phyloP scores from a whole-genome alignment of 192 early-diverging fungal species.

The Coemansia sp. region DNA sequence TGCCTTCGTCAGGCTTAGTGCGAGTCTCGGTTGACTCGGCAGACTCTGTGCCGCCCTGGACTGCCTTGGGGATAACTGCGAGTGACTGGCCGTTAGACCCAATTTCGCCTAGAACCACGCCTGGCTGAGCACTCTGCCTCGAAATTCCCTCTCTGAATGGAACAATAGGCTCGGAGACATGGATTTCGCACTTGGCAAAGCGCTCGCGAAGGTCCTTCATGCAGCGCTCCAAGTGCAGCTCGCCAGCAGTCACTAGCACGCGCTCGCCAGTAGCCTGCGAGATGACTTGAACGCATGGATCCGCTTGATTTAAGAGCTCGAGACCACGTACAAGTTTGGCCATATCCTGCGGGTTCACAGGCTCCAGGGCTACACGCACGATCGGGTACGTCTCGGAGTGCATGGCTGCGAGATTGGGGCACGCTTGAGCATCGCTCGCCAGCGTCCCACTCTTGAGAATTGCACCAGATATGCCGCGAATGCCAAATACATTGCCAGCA shows the following conservation, averaged over 20 bases:
- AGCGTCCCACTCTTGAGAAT: constrained; percentile 96
- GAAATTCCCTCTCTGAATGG: constrained; percentile 96
- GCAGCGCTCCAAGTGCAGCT: constrained; percentile 96
- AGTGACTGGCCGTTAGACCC: constrained; percentile 41
- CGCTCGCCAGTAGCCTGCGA: constrained; percentile 96
- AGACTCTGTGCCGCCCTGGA: not conserved
- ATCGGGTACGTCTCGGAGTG: constrained; percentile 75
- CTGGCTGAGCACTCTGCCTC: constrained; percentile 41
- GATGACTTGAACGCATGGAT: constrained; percentile 90
- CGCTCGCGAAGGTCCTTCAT: constrained; percentile 91
- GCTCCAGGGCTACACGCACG: constrained; percentile 95
- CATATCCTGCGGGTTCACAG: constrained; percentile 89
- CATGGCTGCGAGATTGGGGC: constrained; percentile 73
- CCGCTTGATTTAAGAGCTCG: constrained; percentile 89
- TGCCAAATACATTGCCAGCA: constrained; percentile 96
- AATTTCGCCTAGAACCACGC: constrained; percentile 38
- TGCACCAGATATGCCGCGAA: constrained; percentile 82
- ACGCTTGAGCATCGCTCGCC: constrained; percentile 64
- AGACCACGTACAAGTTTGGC: constrained; percentile 81
- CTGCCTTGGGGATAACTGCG: constrained; percentile 34
- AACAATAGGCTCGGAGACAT: constrained; percentile 93
- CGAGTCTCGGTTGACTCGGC: constrained; percentile 10
- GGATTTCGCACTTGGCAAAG: constrained; percentile 93
- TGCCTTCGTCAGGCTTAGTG: constrained; percentile 18
- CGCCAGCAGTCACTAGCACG: constrained; percentile 95